A percentile compares a stretch with the other conserved stretches of the same genome.
These are phyloP conservation scores for Erucastrum elatum DNA, from an alignment of 345 rosid species.

Conservation along the genomic window DNA sequence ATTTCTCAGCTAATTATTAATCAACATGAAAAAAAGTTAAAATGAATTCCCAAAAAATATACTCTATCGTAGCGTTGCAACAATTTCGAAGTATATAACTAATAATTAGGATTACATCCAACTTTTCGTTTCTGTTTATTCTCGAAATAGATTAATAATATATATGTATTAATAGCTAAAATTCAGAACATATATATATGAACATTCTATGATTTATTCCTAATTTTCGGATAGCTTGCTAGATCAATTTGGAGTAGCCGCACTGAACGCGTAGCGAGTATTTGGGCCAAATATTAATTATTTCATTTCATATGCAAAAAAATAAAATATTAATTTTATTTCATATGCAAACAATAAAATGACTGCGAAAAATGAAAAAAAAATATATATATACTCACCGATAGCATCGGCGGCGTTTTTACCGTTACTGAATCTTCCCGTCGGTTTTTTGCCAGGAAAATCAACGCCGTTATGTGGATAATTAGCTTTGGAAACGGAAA, in stretches of 20 bases:
- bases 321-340: not conserved
- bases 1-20: constrained; percentile 53
- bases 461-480: constrained; percentile 57
- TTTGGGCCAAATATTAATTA: not conserved
- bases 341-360: not conserved
- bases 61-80: not conserved
- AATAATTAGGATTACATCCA: not conserved
- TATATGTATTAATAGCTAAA: not conserved
- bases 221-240: not conserved
- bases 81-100: not conserved
- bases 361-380: not conserved
- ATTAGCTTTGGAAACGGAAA: constrained; percentile 47
- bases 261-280: not conserved
- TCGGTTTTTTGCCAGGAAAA: constrained; percentile 47
- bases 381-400: constrained; percentile 33
- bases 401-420: constrained; percentile 53
- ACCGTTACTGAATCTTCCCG: constrained; percentile 67
- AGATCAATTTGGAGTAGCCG: not conserved
- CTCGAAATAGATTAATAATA: not conserved
- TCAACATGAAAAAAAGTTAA: not conserved
- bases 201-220: not conserved
- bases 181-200: not conserved
- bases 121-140: not conserved
- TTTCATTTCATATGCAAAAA: not conserved
- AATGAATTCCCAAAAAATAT: not conserved